These are phyloP conservation scores for Pestalotiopsis sp. DNA, from an alignment of 2,329 filamentous ascomycete genomes.

Conservation along the genomic window DNA sequence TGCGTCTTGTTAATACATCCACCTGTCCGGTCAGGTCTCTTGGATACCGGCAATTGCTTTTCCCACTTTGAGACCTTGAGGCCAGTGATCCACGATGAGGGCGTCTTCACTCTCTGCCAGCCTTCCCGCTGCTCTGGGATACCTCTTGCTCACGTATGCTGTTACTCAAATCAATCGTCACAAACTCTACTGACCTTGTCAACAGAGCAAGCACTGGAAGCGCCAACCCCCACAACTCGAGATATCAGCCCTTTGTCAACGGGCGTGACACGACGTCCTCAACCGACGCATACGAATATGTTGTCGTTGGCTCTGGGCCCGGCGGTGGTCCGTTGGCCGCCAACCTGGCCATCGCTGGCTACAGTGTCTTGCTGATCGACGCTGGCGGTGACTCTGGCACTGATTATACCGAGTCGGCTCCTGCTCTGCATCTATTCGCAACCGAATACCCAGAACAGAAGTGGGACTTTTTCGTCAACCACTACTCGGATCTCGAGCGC, in stretches of 20 bases:
- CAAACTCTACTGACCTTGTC: background rate
- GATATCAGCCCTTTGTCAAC: background rate
- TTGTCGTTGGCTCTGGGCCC: conserved; percentile 51
- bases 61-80: background rate
- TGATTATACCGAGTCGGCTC: conserved; percentile 23
- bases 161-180: background rate
- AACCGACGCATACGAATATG: conserved; percentile 44
- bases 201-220: background rate
- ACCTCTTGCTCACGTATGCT: background rate
- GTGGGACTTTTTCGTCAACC: conserved; percentile 64
- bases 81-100: background rate
- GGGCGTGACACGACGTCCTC: background rate
- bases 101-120: background rate
- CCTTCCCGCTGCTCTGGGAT: background rate
- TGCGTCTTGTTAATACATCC: background rate
- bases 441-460: conserved; percentile 24
- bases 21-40: background rate
- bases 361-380: conserved; percentile 52
- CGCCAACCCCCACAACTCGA: background rate
- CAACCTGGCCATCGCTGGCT: conserved; percentile 49
- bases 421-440: conserved; percentile 21
- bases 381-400: conserved; percentile 34
- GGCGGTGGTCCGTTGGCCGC: conserved; percentile 50
- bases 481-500: conserved; percentile 52
- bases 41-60: background rate